These are phyloP conservation scores for Suillus sp. DNA, from an alignment of 768 basidiomycete species.

Conservation along the genomic window DNA sequence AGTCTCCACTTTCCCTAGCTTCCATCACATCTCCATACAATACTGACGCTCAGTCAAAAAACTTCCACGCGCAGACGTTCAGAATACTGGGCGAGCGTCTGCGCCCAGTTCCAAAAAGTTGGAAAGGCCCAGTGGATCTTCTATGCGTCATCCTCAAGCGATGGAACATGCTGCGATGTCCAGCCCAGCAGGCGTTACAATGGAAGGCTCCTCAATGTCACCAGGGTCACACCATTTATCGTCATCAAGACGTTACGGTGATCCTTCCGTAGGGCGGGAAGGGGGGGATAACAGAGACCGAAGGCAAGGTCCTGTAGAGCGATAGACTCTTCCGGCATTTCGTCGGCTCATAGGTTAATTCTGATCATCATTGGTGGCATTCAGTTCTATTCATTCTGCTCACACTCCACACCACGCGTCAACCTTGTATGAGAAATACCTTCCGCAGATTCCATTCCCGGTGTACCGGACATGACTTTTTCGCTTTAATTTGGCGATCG, in stretches of 20 bases:
- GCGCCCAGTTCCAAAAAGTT: conserved; percentile 51
- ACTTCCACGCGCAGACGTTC: conserved; percentile 78
- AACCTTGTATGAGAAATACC: conserved; percentile 12
- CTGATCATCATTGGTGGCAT: conserved; percentile 15
- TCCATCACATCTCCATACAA: conserved; percentile 46
- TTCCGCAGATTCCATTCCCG: conserved; percentile 13
- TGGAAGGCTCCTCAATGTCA: conserved; percentile 31
- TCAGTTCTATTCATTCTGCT: conserved; percentile 20
- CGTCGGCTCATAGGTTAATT: conserved; percentile 11
- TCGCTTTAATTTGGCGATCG: conserved; percentile 14
- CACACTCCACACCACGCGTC: conserved; percentile 21
- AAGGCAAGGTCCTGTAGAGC: conserved; percentile 33
- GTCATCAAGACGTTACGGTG: conserved; percentile 38
- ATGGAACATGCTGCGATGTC: conserved; percentile 28
- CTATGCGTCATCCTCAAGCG: conserved; percentile 40
- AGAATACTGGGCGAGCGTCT: conserved; percentile 73
- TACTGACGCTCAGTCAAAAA: conserved; percentile 60
- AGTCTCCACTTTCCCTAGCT: conserved; percentile 42
- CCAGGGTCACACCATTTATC: conserved; percentile 38
- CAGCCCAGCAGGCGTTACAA: conserved; percentile 29
- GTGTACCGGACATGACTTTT: conserved; percentile 26
- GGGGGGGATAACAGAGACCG: conserved; percentile 33
- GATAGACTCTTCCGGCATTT: conserved; percentile 20
- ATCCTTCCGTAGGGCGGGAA: conserved; percentile 40
- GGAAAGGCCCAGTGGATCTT: conserved; percentile 38